phyloP scores from a whole-genome alignment of 768 basidiomycete species.

The Tremella yokohamensis region DNA sequence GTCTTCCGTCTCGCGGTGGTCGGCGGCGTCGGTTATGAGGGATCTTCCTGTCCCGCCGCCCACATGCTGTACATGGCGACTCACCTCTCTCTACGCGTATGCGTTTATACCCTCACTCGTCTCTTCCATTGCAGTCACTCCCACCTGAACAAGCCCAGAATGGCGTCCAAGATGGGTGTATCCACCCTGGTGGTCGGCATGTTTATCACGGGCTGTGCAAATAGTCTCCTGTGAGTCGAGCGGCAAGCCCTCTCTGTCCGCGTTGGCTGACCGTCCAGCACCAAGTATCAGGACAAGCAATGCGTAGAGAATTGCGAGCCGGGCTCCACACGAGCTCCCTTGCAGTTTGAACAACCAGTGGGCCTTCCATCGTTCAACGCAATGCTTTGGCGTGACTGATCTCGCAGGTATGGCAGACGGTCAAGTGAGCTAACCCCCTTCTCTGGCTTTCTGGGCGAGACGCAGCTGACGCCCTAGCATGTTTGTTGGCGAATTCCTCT shows the following conservation, averaged over 20 bases:
- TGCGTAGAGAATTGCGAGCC: conserved; percentile 88
- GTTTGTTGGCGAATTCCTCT: conserved; percentile 80
- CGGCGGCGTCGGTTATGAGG: background rate
- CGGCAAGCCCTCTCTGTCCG: background rate
- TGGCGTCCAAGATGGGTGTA: conserved; percentile 57
- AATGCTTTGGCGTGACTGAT: conserved; percentile 22
- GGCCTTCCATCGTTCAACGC: conserved; percentile 55
- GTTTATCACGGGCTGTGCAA: conserved; percentile 61
- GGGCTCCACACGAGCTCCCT: conserved; percentile 60
- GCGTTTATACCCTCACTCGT: background rate
- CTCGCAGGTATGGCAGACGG: conserved; percentile 49
- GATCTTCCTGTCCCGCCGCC: background rate
- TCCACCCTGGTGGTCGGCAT: conserved; percentile 74
- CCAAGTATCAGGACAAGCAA: conserved; percentile 73
- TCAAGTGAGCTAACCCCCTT: conserved; percentile 37
- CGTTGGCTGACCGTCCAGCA: conserved; percentile 17
- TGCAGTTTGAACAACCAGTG: conserved; percentile 90
- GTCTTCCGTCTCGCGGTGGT: no score
- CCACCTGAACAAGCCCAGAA: conserved; percentile 5
- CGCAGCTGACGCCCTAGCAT: conserved; percentile 47
- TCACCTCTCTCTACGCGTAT: conserved; percentile 1
- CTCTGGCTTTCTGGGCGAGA: background rate
- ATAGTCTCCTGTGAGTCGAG: conserved; percentile 51
- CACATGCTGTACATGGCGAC: background rate
- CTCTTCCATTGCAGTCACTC: background rate